phyloP scores from a whole-genome alignment of 129 eudicot genomes.

The Escallonia rubra region DNA sequence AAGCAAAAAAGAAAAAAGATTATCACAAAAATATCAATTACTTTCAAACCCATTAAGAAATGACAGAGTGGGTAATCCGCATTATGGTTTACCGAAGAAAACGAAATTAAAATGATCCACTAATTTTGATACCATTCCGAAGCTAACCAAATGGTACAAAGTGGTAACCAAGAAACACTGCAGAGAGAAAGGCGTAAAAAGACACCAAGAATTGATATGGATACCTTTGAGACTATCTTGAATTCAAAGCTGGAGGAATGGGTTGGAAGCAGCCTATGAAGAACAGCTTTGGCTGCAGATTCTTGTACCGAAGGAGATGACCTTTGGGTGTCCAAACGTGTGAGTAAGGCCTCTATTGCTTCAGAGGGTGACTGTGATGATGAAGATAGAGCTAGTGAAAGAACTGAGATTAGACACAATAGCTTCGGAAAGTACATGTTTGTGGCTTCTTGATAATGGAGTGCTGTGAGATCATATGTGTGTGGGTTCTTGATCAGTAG shows the following conservation, averaged over 20 bases:
- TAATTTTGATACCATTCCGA: too few species aligned
- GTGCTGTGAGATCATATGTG: too few species aligned
- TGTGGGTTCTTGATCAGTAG: too few species aligned
- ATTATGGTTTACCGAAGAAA: too few species aligned
- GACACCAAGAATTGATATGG: not conserved
- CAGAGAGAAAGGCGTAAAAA: not conserved
- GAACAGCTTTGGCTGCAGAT: constrained; percentile 74
- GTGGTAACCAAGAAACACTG: not conserved
- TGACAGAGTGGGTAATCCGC: not conserved
- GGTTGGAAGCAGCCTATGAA: constrained; percentile 74
- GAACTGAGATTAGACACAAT: constrained; percentile 16
- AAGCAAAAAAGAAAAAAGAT: too few species aligned
- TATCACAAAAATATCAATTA: not conserved
- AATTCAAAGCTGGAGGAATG: constrained; percentile 64
- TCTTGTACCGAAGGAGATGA: constrained; percentile 61
- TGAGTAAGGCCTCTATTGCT: constrained; percentile 38
- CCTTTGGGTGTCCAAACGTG: constrained; percentile 46
- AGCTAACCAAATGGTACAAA: not conserved
- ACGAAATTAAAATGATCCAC: too few species aligned
- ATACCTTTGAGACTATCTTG: constrained; percentile 66
- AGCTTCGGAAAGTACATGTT: constrained; percentile 29
- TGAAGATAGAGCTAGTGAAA: constrained; percentile 35
- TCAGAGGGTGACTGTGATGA: constrained; percentile 36
- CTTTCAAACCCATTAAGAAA: not conserved
- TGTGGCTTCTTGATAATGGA: constrained; percentile 9